phyloP scores from a whole-genome alignment of 2,329 filamentous ascomycete species.

The Venturiaceae sp. region DNA sequence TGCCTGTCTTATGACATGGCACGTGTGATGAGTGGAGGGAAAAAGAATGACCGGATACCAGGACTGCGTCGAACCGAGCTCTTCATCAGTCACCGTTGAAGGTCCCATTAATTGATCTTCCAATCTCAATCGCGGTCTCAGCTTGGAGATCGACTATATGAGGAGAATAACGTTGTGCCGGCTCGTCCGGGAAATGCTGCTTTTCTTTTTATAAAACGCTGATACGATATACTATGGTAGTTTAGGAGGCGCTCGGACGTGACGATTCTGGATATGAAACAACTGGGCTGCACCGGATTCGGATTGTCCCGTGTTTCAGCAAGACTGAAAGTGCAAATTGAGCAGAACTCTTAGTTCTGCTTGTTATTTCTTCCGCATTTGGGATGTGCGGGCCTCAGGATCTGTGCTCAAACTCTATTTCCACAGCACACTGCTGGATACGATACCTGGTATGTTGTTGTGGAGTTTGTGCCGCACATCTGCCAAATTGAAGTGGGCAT shows the following conservation, averaged over 20 bases:
- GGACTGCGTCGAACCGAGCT: background rate
- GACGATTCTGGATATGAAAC: background rate
- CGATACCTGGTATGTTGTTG: background rate
- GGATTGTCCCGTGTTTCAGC: background rate
- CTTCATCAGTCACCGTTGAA: too few relatives aligned
- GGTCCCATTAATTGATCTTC: background rate
- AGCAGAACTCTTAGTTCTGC: background rate
- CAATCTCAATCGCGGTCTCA: background rate
- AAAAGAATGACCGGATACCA: background rate
- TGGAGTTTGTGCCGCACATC: background rate
- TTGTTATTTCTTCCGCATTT: background rate
- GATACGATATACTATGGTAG: background rate
- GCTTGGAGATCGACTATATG: background rate
- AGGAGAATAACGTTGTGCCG: background rate
- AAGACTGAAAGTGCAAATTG: background rate
- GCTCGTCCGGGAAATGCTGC: background rate
- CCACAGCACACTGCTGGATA: background rate
- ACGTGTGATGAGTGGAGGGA: background rate
- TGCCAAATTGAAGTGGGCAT: background rate
- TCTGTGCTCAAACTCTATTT: background rate
- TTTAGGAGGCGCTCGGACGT: background rate
- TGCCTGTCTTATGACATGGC: background rate
- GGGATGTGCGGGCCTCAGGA: background rate
- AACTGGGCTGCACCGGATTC: background rate
- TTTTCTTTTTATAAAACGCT: background rate